A percentile compares a stretch with the other conserved stretches of the same genome.
Evolutionary conservation across 2,329 filamentous ascomycete genomes (phyloP).

Genomic region (Hypoxylon sp.): DNA sequence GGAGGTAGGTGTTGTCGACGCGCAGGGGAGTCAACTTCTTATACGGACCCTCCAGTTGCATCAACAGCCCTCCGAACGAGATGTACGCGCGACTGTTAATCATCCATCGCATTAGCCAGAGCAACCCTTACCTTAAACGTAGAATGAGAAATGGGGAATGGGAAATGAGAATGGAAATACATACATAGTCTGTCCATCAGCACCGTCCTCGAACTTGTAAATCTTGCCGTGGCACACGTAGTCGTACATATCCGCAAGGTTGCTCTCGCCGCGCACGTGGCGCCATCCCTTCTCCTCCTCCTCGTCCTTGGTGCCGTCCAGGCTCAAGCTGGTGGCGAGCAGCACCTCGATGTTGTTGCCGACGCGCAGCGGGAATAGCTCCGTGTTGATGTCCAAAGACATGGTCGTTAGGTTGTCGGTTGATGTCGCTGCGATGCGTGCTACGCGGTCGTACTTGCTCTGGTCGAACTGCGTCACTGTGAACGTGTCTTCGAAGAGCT

Average conservation of each 20-base stretch:
- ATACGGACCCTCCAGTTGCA: conserved; percentile 93
- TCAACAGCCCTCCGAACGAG: conserved; percentile 91
- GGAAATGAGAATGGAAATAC: conserved; percentile 68
- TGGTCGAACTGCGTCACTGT: conserved; percentile 83
- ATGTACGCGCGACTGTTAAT: conserved; percentile 86
- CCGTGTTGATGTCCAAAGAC: conserved; percentile 92
- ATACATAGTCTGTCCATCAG: conserved; percentile 88
- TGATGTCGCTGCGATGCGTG: conserved; percentile 84
- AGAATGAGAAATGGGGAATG: conserved; percentile 5
- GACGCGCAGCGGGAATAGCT: conserved; percentile 84
- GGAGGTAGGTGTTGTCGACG: conserved; percentile 93
- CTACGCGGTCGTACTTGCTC: conserved; percentile 95
- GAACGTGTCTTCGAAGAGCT: conserved; percentile 95
- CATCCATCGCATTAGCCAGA: conserved; percentile 22
- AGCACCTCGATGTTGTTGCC: conserved; percentile 86
- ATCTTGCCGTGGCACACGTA: conserved; percentile 93
- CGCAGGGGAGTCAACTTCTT: conserved; percentile 93
- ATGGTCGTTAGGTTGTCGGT: conserved; percentile 82
- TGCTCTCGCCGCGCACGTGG: conserved; percentile 74
- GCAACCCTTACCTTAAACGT: background rate
- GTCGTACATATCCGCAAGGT: conserved; percentile 84
- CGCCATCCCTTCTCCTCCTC: conserved; percentile 79
- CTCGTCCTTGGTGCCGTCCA: conserved; percentile 77
- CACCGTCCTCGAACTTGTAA: conserved; percentile 87
- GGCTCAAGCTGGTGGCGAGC: conserved; percentile 85